A percentile compares a stretch with the other conserved stretches of the same genome.
Conservation (phyloP, 2,329 filamentous ascomycete genomes). For the Huntiella bhutanensis region DNA sequence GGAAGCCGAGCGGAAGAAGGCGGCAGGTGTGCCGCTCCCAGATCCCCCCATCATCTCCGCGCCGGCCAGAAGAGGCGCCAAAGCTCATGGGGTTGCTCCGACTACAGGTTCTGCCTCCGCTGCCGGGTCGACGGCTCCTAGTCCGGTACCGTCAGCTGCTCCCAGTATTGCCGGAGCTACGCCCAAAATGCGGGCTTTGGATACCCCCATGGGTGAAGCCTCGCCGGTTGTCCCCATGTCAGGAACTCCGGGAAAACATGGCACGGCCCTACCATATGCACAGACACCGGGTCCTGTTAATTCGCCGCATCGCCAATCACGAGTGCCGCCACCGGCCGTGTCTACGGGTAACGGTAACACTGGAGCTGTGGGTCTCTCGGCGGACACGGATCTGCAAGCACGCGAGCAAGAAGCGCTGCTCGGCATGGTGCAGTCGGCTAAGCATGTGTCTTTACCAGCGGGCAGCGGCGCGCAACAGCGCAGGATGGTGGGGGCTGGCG, state of each 20-base stretch:
- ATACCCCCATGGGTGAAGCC: constrained; percentile 7
- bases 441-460: not conserved
- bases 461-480: not conserved
- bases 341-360: not conserved
- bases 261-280: not conserved
- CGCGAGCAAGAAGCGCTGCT: not conserved
- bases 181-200: constrained; percentile 5
- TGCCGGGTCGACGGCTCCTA: constrained; percentile 2
- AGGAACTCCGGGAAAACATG: not conserved
- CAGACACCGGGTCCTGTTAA: not conserved
- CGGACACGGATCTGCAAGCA: not conserved
- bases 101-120: constrained; percentile 10
- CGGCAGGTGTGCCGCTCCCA: constrained; percentile 38
- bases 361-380: not conserved
- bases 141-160: constrained; percentile 4
- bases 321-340: not conserved
- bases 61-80: constrained; percentile 21
- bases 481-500: not conserved
- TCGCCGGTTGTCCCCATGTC: not conserved
- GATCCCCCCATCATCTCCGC: constrained; percentile 34
- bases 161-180: not conserved
- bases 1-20: constrained; percentile 38
- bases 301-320: not conserved
- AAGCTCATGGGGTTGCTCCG: constrained; percentile 13
- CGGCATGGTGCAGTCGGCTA: constrained; percentile 4